Percentiles rank a stretch among this genome's conserved stretches.
phyloP scores from a whole-genome alignment of 306 rosid genomes.

The Lagenaria siceraria region DNA sequence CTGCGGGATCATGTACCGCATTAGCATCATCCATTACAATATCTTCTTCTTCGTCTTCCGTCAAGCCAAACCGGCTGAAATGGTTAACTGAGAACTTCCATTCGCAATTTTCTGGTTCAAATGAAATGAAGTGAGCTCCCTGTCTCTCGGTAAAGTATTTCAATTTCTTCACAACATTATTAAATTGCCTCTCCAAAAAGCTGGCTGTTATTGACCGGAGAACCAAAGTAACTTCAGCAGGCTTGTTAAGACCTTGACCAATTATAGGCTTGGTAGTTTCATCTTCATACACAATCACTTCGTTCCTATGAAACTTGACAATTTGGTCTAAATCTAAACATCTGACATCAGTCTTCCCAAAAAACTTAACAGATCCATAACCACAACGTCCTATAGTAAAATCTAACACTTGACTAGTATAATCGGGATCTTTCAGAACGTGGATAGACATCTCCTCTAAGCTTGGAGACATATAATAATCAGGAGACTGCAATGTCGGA shows the following conservation, averaged over 20 bases:
- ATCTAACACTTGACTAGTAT: slow-evolving; percentile 45
- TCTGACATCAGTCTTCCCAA: slow-evolving; percentile 59
- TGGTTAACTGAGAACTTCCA: slow-evolving; percentile 80
- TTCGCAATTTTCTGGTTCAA: slow-evolving; percentile 46
- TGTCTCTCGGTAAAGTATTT: slow-evolving; percentile 45
- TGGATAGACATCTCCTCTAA: slow-evolving; percentile 34
- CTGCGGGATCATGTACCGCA: slow-evolving; percentile 25
- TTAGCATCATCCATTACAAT: slow-evolving; percentile 44
- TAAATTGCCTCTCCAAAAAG: slow-evolving; percentile 20
- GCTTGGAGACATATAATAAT: slow-evolving; percentile 52
- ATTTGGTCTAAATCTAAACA: slow-evolving; percentile 42
- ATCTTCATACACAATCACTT: slow-evolving; percentile 55
- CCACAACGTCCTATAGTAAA: slow-evolving; percentile 70
- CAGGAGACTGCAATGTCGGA: slow-evolving; percentile 35
- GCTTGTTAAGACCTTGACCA: slow-evolving; percentile 82
- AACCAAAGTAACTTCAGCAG: slow-evolving; percentile 80
- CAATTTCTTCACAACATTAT: slow-evolving; percentile 31
- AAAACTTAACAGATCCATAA: slow-evolving; percentile 63
- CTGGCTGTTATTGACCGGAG: slow-evolving; percentile 24
- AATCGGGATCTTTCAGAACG: slow-evolving; percentile 57
- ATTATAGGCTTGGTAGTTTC: slow-evolving; percentile 57
- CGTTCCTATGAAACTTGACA: slow-evolving; percentile 57
- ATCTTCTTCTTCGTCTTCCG: slow-evolving; percentile 78
- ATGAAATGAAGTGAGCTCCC: slow-evolving; percentile 67
- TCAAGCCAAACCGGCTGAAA: slow-evolving; percentile 92